phyloP scores from a whole-genome alignment of 805 yeast species.

The Metschnikowia matae region DNA sequence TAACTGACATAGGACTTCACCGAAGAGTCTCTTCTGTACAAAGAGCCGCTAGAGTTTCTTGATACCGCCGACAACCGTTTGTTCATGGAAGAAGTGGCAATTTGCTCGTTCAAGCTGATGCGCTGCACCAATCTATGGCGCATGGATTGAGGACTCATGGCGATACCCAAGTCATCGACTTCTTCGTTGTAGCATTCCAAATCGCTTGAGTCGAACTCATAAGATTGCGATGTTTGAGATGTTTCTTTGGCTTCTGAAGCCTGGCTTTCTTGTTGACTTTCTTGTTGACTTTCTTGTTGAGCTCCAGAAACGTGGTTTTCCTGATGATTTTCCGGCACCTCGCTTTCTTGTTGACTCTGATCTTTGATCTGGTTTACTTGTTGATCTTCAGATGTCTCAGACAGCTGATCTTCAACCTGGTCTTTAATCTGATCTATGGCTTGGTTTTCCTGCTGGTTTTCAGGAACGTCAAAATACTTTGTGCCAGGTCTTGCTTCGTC shows the following conservation, averaged over 20 bases:
- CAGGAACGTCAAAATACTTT: conserved; percentile 23
- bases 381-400: not conserved
- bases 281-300: not conserved
- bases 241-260: not conserved
- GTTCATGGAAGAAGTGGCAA: conserved; percentile 4
- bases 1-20: conserved; percentile 54
- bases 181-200: conserved; percentile 38
- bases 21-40: conserved; percentile 33
- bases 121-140: conserved; percentile 18
- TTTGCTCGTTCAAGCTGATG: conserved; percentile 24
- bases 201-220: conserved; percentile 25
- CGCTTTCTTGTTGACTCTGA: too few relatives aligned
- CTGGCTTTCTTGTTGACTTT: not conserved
- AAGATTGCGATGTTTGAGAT: conserved; percentile 5
- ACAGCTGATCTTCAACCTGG: too few relatives aligned
- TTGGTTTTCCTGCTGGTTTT: not conserved
- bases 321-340: not conserved
- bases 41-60: conserved; percentile 31
- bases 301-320: too few relatives aligned
- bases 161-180: conserved; percentile 41
- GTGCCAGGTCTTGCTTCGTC: conserved; percentile 12
- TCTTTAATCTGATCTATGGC: too few relatives aligned
- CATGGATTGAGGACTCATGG: conserved; percentile 36
- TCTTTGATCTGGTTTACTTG: not conserved
- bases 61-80: conserved; percentile 22